Percentiles rank a stretch among this genome's conserved stretches.
Conservation (phyloP, 2,329 filamentous ascomycete species). For the Sarocladium oryzae region DNA sequence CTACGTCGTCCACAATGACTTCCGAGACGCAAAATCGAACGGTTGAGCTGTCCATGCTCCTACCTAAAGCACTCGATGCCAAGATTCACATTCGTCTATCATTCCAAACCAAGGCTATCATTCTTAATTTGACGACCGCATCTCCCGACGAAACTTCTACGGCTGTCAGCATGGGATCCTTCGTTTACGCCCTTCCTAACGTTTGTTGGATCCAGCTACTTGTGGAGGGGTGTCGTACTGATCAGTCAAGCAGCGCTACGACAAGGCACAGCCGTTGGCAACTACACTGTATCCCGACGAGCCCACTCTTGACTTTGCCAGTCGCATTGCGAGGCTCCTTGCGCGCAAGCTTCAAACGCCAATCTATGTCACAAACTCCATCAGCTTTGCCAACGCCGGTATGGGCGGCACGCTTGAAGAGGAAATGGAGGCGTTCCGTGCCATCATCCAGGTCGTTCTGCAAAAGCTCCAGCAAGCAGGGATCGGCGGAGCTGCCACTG, state of each 20-base stretch:
- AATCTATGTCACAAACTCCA: conserved; percentile 86
- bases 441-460: conserved; percentile 62
- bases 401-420: conserved; percentile 82
- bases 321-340: conserved; percentile 74
- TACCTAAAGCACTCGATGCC: conserved; percentile 54
- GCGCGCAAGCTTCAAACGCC: conserved; percentile 66
- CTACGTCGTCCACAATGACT: conserved; percentile 17
- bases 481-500: conserved; percentile 10
- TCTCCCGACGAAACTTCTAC: conserved; percentile 43
- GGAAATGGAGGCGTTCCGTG: conserved; percentile 83
- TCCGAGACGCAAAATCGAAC: conserved; percentile 13
- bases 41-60: conserved; percentile 48
- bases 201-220: conserved; percentile 43
- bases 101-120: conserved; percentile 48
- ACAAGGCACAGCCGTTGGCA: conserved; percentile 58
- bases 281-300: conserved; percentile 75
- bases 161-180: conserved; percentile 66
- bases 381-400: conserved; percentile 66
- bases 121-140: conserved; percentile 56
- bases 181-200: conserved; percentile 90
- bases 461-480: conserved; percentile 20
- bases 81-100: conserved; percentile 55
- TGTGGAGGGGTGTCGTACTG: not conserved
- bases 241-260: conserved; percentile 34
- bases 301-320: conserved; percentile 78